phyloP scores from a whole-genome alignment of 805 yeast species.

The Saccharomycopsis babjevae region DNA sequence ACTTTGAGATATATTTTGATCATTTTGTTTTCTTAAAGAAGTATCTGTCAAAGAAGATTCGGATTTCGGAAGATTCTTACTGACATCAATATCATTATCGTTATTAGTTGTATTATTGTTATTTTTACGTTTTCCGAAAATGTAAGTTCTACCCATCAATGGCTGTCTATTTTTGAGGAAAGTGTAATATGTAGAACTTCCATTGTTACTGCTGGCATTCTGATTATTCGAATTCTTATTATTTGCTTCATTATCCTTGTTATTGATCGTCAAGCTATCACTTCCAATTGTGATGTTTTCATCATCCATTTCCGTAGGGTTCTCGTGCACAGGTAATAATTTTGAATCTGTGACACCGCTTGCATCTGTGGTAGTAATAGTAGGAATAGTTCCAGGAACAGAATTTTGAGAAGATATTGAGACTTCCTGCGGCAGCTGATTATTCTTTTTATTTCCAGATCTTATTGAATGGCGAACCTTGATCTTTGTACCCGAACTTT shows the following conservation, averaged over 20 bases:
- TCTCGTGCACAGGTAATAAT: not conserved
- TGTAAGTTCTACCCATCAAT: not conserved
- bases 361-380: not conserved
- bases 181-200: not conserved
- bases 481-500: conserved; percentile 17
- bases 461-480: conserved; percentile 36
- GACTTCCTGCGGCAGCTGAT: not conserved
- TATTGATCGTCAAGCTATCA: not conserved
- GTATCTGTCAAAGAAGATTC: not conserved
- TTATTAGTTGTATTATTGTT: not conserved
- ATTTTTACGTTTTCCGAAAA: not conserved
- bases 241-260: not conserved
- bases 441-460: conserved; percentile 16
- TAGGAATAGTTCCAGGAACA: not conserved
- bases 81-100: not conserved
- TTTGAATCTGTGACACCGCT: not conserved
- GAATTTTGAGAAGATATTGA: not conserved
- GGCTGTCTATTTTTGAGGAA: not conserved
- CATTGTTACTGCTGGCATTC: not conserved
- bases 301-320: not conserved
- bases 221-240: not conserved
- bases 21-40: not conserved
- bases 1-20: not conserved
- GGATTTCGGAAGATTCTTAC: not conserved
- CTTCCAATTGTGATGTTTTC: not conserved